Conservation (phyloP, 2,329 filamentous ascomycete species). For the Stagonosporopsis vannaccii region DNA sequence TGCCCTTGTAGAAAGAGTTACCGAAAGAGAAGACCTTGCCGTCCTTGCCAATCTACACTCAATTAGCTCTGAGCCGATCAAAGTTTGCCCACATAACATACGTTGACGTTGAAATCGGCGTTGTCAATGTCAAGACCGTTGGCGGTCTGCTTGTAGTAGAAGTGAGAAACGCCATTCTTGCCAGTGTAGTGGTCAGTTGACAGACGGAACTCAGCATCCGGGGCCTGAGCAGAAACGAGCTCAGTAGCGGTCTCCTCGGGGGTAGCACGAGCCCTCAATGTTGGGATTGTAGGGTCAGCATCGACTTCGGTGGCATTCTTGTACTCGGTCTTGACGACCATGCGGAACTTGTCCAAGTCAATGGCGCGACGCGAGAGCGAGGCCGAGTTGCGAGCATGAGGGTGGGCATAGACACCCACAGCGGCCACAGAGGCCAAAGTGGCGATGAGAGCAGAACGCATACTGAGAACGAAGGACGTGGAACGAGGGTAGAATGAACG, state of each 20-base stretch:
- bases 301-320: slow-evolving; percentile 28
- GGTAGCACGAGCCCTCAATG: slow-evolving; percentile 17
- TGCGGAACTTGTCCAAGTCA: slow-evolving; percentile 43
- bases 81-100: slow-evolving; percentile 44
- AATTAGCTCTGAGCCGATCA: background rate
- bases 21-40: slow-evolving; percentile 66
- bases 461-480: slow-evolving; percentile 26
- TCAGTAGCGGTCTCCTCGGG: slow-evolving; percentile 19
- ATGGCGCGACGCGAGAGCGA: slow-evolving; percentile 33
- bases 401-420: slow-evolving; percentile 34
- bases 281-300: slow-evolving; percentile 17
- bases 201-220: slow-evolving; percentile 19
- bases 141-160: slow-evolving; percentile 65
- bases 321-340: slow-evolving; percentile 35
- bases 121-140: slow-evolving; percentile 67
- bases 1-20: slow-evolving; percentile 58
- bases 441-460: slow-evolving; percentile 42
- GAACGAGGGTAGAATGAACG: slow-evolving; percentile 25
- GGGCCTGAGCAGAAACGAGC: slow-evolving; percentile 14
- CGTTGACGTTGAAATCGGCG: slow-evolving; percentile 66
- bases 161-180: slow-evolving; percentile 61
- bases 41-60: slow-evolving; percentile 56
- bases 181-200: slow-evolving; percentile 39
- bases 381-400: slow-evolving; percentile 23
- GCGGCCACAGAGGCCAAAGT: slow-evolving; percentile 39